Evolutionary conservation across 305 asterid species (phyloP), one percentile per base, ranked within the genome.

Genomic region (Rubia peregrina): DNA sequence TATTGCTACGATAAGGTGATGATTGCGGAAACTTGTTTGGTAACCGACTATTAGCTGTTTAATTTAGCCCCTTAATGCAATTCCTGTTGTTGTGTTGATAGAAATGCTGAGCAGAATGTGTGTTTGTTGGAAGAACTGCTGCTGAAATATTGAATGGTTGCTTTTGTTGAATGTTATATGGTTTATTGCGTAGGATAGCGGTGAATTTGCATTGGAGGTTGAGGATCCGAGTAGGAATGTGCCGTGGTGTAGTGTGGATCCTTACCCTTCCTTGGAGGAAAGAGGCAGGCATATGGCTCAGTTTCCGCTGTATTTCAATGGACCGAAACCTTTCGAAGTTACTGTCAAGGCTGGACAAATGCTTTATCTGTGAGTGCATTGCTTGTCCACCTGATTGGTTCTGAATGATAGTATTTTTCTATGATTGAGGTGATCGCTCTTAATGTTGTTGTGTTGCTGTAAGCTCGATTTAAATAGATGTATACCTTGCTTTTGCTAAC

Each of bases 181-280:
- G 40, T 69, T 42, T 49, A 14, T 3, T 55, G 66, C 74, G 21
- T 75, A 93, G 98, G 96, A 86, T 62, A 80, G 75, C 65, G 92
- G 81, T 65, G 88, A 85, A 77, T 87, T 90, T 74, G 70, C 73
- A 1, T 74, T 93, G 82, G 86, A 89, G 81, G 72, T 89, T 22
- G 95, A 86, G 70, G 82, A 89, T 69, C 94, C 95, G 9, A 55
- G 63, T 17, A 72, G 81, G 65, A 48, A 79, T 59, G 91, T 89
- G 22, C 98, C 97, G 3, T 93, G 98, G 98, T 86, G 92, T 75
- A 88, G 97, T 75, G 94, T 93, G 77, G 80, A 90, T 84, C 98
- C 98, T 11, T 84, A 77, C 74, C 97, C 98, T 68, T 78, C 85
- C 12, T 82, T 78, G 10, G 77, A 73, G 67, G 83, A 77, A 66